Percentiles rank a stretch among this genome's conserved stretches.
Evolutionary conservation across 208 protist species (phyloP).

Genomic region (Leishmania mexicana): DNA sequence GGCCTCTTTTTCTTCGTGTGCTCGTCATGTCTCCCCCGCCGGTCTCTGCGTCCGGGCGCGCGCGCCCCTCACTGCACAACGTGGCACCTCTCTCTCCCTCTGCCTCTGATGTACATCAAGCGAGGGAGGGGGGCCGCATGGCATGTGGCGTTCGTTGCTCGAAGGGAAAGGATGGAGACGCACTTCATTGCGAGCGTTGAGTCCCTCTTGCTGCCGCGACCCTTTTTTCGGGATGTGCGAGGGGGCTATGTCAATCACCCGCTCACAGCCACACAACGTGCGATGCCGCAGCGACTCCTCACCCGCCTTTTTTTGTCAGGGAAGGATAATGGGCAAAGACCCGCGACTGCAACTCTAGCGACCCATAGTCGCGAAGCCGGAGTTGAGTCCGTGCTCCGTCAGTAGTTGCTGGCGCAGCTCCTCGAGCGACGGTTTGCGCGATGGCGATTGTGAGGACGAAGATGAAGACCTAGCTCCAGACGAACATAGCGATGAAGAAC

Average conservation of each 20-base stretch:
- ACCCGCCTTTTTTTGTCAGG: background rate
- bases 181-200: background rate
- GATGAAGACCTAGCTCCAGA: background rate
- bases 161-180: background rate
- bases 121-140: background rate
- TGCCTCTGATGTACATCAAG: background rate
- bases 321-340: background rate
- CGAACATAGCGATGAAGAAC: conserved; percentile 1
- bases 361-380: background rate
- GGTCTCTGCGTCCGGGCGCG: background rate
- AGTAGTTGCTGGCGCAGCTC: conserved; percentile 20
- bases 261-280: background rate
- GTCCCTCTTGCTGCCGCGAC: background rate
- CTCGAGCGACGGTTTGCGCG: conserved; percentile 1
- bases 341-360: background rate
- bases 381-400: conserved; percentile 10
- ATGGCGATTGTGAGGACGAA: background rate
- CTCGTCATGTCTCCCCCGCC: background rate
- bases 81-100: background rate
- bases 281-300: background rate
- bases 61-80: background rate
- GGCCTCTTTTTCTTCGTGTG: background rate
- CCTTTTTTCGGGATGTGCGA: background rate
- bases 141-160: background rate
- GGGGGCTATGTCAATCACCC: background rate